Conservation (phyloP, 2,329 filamentous ascomycete genomes). For the Pseudogymnoascus destructans region DNA sequence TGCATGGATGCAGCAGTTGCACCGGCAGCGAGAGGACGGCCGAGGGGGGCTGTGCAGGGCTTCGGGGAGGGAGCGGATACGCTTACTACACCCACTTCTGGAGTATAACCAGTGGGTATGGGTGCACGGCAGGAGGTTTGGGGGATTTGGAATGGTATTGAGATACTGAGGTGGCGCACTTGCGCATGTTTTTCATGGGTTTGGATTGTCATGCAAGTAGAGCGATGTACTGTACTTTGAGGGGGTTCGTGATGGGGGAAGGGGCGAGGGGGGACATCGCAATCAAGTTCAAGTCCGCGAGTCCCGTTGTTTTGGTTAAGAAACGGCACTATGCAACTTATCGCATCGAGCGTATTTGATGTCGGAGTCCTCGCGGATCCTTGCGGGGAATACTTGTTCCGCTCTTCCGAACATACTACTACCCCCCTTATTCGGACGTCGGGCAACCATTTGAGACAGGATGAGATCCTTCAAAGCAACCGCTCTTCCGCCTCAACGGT, state of each 20-base stretch:
- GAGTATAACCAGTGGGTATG: not conserved
- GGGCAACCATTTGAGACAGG: conserved; percentile 1
- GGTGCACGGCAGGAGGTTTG: not conserved
- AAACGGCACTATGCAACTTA: not conserved
- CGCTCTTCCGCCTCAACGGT: not conserved
- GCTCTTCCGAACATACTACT: not conserved
- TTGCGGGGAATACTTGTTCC: conserved; percentile 1
- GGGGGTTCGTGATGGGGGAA: not conserved
- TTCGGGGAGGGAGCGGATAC: not conserved
- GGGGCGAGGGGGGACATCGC: not conserved
- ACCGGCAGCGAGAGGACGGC: not conserved
- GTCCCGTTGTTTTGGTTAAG: conserved; percentile 5
- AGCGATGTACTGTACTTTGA: conserved; percentile 3
- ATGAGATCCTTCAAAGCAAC: not conserved
- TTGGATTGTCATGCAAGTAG: not conserved
- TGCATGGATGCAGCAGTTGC: not conserved
- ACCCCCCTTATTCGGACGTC: not conserved
- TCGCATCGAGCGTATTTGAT: not conserved
- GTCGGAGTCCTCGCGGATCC: not conserved
- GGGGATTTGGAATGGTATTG: conserved; percentile 4
- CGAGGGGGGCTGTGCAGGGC: not conserved
- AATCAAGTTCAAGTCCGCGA: not conserved
- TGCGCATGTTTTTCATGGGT: not conserved
- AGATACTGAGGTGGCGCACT: not conserved
- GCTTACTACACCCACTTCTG: not conserved